Conservation (phyloP, 2,329 filamentous ascomycete species). For the Fusarium chlamydosporum region DNA sequence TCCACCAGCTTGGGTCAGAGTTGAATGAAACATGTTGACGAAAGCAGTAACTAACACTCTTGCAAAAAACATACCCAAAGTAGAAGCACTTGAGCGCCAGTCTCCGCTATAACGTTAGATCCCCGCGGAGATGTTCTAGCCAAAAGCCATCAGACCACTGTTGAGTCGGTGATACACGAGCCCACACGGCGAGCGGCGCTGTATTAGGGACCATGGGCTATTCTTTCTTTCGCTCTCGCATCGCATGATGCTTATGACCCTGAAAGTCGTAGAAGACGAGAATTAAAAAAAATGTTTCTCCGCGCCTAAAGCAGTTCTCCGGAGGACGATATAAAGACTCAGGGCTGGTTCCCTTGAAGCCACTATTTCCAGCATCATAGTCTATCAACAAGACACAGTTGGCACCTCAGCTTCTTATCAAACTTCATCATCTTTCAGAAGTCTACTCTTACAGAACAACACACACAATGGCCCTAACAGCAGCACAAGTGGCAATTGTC, state of each 20-base stretch:
- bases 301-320: conserved; percentile 43
- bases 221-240: conserved; percentile 18
- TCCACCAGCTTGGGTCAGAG: conserved; percentile 18
- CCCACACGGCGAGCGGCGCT: conserved; percentile 28
- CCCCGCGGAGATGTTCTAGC: conserved; percentile 48
- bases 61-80: conserved; percentile 10
- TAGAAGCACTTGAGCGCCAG: conserved; percentile 8
- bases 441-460: conserved; percentile 1
- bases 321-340: conserved; percentile 40
- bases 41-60: conserved; percentile 7
- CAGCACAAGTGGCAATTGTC: conserved; percentile 77
- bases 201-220: conserved; percentile 16
- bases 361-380: conserved; percentile 23
- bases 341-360: conserved; percentile 6
- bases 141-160: conserved; percentile 46
- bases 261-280: conserved; percentile 10
- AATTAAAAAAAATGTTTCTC: conserved; percentile 43
- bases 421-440: conserved; percentile 6
- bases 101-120: background rate
- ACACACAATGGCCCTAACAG: conserved; percentile 66
- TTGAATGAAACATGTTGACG: conserved; percentile 22
- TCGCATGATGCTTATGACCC: conserved; percentile 28
- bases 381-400: conserved; percentile 17
- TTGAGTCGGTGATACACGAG: conserved; percentile 39
- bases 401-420: background rate